Evolutionary conservation across 2,329 filamentous ascomycete species (phyloP).

Genomic region (Trichocomaceae sp.): DNA sequence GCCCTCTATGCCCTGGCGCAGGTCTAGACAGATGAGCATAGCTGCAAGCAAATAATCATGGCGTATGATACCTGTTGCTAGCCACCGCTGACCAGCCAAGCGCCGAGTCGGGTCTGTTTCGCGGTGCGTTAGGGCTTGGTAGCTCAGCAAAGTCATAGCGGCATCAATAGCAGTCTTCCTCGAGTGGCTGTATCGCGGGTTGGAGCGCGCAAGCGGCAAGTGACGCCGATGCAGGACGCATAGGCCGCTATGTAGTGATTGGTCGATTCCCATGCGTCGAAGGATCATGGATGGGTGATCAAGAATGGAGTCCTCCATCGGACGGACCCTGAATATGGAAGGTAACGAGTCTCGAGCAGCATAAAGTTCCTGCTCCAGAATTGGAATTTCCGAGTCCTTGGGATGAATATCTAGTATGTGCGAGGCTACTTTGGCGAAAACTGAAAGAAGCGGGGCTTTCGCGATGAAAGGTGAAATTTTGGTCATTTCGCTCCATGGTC

Average conservation of each 20-base stretch:
- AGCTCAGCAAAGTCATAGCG: slow-evolving; percentile 67
- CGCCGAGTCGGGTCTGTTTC: slow-evolving; percentile 67
- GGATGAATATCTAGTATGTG: slow-evolving; percentile 31
- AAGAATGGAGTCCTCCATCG: slow-evolving; percentile 61
- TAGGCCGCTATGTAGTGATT: slow-evolving; percentile 59
- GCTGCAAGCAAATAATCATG: slow-evolving; percentile 77
- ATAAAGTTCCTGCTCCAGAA: slow-evolving; percentile 45
- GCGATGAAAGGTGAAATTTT: slow-evolving; percentile 36
- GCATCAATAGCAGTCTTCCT: slow-evolving; percentile 72
- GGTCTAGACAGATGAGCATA: slow-evolving; percentile 71
- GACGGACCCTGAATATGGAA: slow-evolving; percentile 64
- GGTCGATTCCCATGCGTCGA: slow-evolving; percentile 59
- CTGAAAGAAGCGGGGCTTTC: slow-evolving; percentile 27
- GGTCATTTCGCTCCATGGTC: slow-evolving; percentile 52
- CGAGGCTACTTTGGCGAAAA: slow-evolving; percentile 31
- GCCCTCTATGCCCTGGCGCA: slow-evolving; percentile 50
- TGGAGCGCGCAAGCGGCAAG: slow-evolving; percentile 62
- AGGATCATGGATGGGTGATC: slow-evolving; percentile 63
- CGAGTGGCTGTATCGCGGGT: slow-evolving; percentile 70
- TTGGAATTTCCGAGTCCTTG: slow-evolving; percentile 51
- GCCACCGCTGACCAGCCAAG: slow-evolving; percentile 67
- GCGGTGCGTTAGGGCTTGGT: slow-evolving; percentile 64
- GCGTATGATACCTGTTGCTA: slow-evolving; percentile 67
- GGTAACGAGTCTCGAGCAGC: slow-evolving; percentile 58
- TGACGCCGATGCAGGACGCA: slow-evolving; percentile 81